Base-by-base conservation (phyloP, 2,329 filamentous ascomycete species). In the Fragosphaeria purpurea region DNA sequence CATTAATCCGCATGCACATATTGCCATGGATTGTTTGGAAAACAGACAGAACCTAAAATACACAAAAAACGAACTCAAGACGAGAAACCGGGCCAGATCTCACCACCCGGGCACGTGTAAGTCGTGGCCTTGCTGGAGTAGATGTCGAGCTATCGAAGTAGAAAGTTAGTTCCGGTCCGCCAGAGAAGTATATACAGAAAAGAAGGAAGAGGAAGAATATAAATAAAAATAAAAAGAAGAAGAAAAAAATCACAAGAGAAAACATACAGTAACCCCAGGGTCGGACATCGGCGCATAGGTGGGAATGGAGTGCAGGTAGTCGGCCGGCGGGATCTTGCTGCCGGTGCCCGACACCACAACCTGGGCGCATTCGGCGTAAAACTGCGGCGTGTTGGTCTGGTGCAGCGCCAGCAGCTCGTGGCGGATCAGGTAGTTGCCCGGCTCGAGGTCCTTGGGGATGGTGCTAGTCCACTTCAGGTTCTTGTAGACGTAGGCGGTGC, bases 301-400 rank as follows among this genome's bases (percentile, higher is more conserved):
- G 0, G 69, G 75, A 48, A 79, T 76, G 8, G 62, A 67, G 5
- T 70, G 67, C 34, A 76, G 55, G 47, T 62, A 70, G 8, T 64
- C 60, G 8, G 66, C 64, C 31, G 67, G 62, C 0, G 75, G 74
- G 7, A 60, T 58, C 4, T 65, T 69, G 9, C 62, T 68, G 8
- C 76, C 75, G 34, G 65, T 67, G 22, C 75, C 75, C 4, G 71
- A 70, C 10, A 79, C 69, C 13, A 62, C 67, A 43, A 79, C 60
- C 60, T 79, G 75, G 0, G 74, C 75, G 56, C 77, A 79, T 62
- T 79, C 76, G 10, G 75, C 70, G 58, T 79, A 79, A 62, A 77
- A 76, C 59, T 75, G 74, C 49, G 65, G 70, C 13, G 65, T 65
- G 54, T 76, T 73, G 34, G 68, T 63, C 60, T 78, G 73, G 62